Conservation (phyloP, 2,329 filamentous ascomycete genomes). For the Claviceps purpurea region DNA sequence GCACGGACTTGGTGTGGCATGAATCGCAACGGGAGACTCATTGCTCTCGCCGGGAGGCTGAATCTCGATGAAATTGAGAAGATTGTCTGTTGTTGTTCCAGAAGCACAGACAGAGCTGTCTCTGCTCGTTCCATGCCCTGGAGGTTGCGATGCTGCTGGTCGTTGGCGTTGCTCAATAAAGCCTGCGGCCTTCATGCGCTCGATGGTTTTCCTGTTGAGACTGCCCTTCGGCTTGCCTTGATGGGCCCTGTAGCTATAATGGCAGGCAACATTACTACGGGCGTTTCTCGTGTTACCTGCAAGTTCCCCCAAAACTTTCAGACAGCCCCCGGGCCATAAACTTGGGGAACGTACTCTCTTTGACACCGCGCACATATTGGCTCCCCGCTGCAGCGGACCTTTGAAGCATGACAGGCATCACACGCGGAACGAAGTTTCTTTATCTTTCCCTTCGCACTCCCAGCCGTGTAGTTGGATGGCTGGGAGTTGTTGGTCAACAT, state of each 20-base stretch:
- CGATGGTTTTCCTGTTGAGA: background rate
- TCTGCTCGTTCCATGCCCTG: background rate
- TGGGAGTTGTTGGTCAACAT: background rate
- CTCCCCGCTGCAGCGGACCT: slow-evolving; percentile 4
- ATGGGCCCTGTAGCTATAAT: background rate
- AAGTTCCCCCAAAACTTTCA: background rate
- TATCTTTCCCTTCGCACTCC: background rate
- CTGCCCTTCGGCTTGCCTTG: background rate
- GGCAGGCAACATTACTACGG: background rate
- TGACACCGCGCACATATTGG: slow-evolving; percentile 1
- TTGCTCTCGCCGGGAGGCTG: background rate
- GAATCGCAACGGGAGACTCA: background rate
- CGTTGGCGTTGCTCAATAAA: background rate
- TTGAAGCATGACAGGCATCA: slow-evolving; percentile 5
- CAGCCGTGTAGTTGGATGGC: background rate
- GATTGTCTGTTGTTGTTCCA: background rate
- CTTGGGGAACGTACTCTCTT: background rate
- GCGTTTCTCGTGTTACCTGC: background rate
- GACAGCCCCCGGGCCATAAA: too few relatives aligned
- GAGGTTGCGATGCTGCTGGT: background rate
- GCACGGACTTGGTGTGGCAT: background rate
- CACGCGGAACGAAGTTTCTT: slow-evolving; percentile 5
- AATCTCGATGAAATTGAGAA: background rate
- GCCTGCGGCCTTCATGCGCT: background rate
- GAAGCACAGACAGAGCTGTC: background rate